Base-by-base conservation (phyloP, 2,329 filamentous ascomycete genomes). In the Fusarium globosum region DNA sequence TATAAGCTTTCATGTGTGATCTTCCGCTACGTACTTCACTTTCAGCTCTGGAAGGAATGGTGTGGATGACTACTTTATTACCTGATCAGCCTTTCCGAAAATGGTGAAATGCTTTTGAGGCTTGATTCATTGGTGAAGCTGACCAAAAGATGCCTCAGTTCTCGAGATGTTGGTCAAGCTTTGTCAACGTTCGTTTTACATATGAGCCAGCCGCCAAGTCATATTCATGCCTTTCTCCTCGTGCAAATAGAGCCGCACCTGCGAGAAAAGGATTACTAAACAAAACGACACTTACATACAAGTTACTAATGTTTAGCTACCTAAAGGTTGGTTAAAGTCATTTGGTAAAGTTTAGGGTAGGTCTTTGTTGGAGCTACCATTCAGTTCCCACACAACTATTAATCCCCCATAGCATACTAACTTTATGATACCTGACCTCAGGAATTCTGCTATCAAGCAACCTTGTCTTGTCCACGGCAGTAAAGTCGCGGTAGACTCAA, bases 1-100 rank as follows among this genome's bases (percentile, higher is more conserved):
- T 65, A 61, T 75, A 69, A 75, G 57, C 73, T 73, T 73, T 58
- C 60, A 63, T 23, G 30, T 51, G n/a, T 51, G 60, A 69, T 73
- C 56, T 51, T 53, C 51, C n/a, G 36, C 62, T 68, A 53, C 30
- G 53, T 61, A 68, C 57, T 38, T 52, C 12, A 39, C 48, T 52
- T 55, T 45, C 46, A 46, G 42, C 66, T 73, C 51, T 23, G 20
- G 33, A 30, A 56, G 46, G 38, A 43, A 65, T 70, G 49, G 68
- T 70, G 72, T 61, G 59, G 45, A 62, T 72, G 69, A 63, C 68
- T 59, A 65, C 52, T 49, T 43, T 61, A 45, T 66, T 65, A 69
- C 55, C 53, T 49, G 55, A 73, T 38, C 55, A 53, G 39, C 61
- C 41, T 57, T 46, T 42, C 71, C 63, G 38, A 65, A 73, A 43